Evolutionary conservation across 805 yeast species (phyloP), one percentile per base, ranked within the genome.

Genomic region (Cyberlindnera suaveolens): DNA sequence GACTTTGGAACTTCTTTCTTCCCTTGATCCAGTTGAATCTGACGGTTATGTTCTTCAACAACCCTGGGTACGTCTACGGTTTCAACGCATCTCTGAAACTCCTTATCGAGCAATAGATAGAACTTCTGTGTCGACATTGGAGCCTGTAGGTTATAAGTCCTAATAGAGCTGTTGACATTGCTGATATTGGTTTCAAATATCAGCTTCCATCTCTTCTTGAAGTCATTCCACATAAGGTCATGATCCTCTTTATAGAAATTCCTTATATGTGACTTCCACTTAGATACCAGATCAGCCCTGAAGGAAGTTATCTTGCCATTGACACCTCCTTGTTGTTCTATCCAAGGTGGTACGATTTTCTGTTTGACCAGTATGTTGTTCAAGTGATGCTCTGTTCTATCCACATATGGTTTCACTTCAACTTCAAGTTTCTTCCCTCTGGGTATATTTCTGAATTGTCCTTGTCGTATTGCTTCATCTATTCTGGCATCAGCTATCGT

Each of bases 291-390:
- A 31, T 68, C 68, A 0, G 51, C 47, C 41, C 89, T 62, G 42
- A 85, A 78, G 0, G 54, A 54, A 3, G 53, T 57, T 8, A 84
- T 68, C 31, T 74, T 75, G 2, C 53, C 46, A 35, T 74, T 71
- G 4, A 82, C 76, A 2, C 76, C 70, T 16, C 75, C 68, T 60
- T 85, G 93, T 43, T 77, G 80, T 53, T 87, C 95, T 31, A 89
- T 82, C 96, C 96, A 89, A 0, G 95, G 95, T 0, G 96, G 96
- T 10, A 80, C 66, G 1, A 86, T 80, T 39, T 86, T 89, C 60
- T 89, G 96, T 35, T 77, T 74, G 41, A 73, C 76, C 44, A 89
- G 63, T 36, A 89, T 82, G 48, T 85, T 79, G 62, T 89, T 89
- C 65, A 89, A 62, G 58, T 87, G 86, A 59, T 80, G 86, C 52